Evolutionary conservation across 345 rosid species (phyloP).

Genomic region (Bruguiera sexangula): DNA sequence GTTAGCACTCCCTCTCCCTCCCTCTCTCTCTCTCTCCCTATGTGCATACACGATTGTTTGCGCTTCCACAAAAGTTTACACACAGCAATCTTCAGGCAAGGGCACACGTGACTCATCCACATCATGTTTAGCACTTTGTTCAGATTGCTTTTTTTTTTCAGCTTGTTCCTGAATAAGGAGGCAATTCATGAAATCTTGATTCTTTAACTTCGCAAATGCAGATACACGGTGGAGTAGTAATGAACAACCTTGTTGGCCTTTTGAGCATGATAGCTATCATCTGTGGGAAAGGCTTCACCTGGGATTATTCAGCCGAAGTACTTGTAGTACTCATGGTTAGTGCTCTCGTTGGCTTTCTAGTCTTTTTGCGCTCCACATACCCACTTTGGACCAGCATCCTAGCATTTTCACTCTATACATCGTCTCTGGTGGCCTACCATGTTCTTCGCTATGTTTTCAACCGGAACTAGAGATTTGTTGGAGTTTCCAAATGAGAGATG

Average conservation of each 20-base stretch:
- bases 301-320: slow-evolving; percentile 20
- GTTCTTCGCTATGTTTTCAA: slow-evolving; percentile 20
- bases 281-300: slow-evolving; percentile 19
- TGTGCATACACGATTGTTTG: not conserved
- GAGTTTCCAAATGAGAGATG: no score
- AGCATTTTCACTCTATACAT: slow-evolving; percentile 35
- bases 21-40: not conserved
- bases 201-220: not conserved
- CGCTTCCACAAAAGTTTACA: no score
- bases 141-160: no score
- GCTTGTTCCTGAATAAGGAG: no score
- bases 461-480: not conserved
- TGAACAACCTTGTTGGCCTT: not conserved
- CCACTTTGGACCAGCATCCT: slow-evolving; percentile 30
- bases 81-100: not conserved
- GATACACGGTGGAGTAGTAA: not conserved
- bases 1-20: not conserved
- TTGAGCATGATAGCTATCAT: slow-evolving; percentile 12
- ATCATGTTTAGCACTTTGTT: no score
- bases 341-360: not conserved
- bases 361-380: slow-evolving; percentile 21
- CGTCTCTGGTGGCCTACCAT: slow-evolving; percentile 29
- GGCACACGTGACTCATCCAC: not conserved
- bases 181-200: not conserved
- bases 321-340: not conserved